Evolutionary conservation across 352 stramenopile species (phyloP).

Genomic region (Globisporangium okanoganense): DNA sequence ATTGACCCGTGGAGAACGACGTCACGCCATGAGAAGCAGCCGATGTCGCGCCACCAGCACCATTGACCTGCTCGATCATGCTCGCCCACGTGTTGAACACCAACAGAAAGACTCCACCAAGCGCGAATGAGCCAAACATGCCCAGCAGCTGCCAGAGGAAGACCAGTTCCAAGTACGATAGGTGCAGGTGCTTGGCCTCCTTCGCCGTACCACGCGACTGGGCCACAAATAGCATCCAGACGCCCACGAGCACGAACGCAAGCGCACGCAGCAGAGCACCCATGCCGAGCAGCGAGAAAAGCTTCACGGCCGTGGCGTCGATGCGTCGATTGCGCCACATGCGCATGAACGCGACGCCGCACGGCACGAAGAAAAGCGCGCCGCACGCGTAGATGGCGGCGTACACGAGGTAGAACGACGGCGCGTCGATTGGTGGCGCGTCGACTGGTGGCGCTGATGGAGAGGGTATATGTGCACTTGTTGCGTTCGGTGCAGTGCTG

Average conservation of each 20-base stretch:
- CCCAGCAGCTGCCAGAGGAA: conserved; percentile 51
- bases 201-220: conserved; percentile 26
- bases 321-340: conserved; percentile 34
- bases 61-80: conserved; percentile 58
- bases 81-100: conserved; percentile 65
- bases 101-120: conserved; percentile 51
- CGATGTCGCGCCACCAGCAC: conserved; percentile 13
- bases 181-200: conserved; percentile 43
- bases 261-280: conserved; percentile 36
- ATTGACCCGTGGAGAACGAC: background rate
- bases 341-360: conserved; percentile 28
- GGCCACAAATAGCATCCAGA: conserved; percentile 52
- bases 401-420: conserved; percentile 42
- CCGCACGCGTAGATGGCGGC: conserved; percentile 49
- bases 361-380: conserved; percentile 42
- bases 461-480: background rate
- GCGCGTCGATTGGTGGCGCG: background rate
- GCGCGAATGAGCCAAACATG: conserved; percentile 35
- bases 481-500: background rate
- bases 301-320: conserved; percentile 46
- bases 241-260: conserved; percentile 43
- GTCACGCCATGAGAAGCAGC: background rate
- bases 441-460: background rate
- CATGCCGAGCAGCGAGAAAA: conserved; percentile 51
- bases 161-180: conserved; percentile 57